These are phyloP conservation scores for Solanum ossicruentum DNA, from an alignment of 257 asterid species.

Conservation along the genomic window DNA sequence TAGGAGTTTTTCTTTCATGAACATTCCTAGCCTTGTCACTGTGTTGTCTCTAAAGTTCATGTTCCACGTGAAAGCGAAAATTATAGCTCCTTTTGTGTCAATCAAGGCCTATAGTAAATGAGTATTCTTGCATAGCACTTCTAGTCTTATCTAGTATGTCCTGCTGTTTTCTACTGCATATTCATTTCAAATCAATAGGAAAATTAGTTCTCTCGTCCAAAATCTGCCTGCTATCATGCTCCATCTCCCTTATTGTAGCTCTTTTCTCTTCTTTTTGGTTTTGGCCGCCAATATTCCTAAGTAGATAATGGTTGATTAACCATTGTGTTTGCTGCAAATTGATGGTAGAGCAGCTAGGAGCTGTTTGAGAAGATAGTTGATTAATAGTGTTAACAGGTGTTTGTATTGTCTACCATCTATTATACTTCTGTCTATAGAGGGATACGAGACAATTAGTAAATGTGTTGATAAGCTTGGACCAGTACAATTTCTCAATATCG, in stretches of 20 bases:
- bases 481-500: background rate
- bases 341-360: background rate
- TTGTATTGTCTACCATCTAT: background rate
- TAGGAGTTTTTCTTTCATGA: background rate
- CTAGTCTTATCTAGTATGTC: background rate
- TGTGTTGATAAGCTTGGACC: background rate
- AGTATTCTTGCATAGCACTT: background rate
- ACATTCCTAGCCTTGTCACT: background rate
- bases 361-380: background rate
- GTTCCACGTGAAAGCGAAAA: background rate
- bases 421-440: background rate
- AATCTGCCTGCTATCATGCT: background rate
- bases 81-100: background rate
- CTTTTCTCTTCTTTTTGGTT: background rate
- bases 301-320: background rate
- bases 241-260: background rate
- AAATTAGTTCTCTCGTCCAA: background rate
- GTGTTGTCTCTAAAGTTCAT: background rate
- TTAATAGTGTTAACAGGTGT: background rate
- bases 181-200: background rate
- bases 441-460: background rate
- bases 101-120: background rate
- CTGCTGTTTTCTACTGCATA: background rate
- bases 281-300: background rate
- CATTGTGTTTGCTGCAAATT: background rate